Base-by-base conservation (phyloP, 345 rosid species). In the Firmiana major region DNA sequence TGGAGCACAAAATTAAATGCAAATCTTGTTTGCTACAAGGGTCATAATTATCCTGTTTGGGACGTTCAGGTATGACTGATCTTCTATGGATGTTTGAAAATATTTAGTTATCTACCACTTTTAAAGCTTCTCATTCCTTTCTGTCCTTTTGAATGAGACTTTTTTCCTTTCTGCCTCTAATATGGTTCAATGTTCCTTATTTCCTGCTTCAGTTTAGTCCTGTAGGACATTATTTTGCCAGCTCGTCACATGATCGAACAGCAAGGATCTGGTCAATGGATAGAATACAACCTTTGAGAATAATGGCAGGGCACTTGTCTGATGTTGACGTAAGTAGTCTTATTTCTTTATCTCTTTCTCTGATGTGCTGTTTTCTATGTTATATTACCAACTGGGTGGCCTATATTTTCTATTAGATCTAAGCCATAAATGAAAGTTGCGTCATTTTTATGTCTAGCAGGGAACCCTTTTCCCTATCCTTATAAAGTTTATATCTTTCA, bases 1-100 rank as follows among this genome's bases (percentile, higher is more conserved):
- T 97, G 99, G 99, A 97, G 96, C 86, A 90, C 97, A 78, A 86
- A 94, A 83, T 85, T 92, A 78, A 94, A 97, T 84, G 95, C 98
- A 65, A 97, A 92, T 88, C 97, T 92, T 63, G 99, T 97, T 60
- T 92, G 98, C 85, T 96, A 94, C 90, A 94, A 94, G 87, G 98
- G 99, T 81, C 99, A 96, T 74, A 96, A 96, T 81, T 96, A 92
- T 83, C 97, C 98, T 75, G 98, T 96, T n/a, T 94, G 98, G 97
- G 99, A 94, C 83, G 99, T 86, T 76, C 93, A 96, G 97, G 99
- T 94, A 85, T 73, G 54, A 58, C 63, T 74, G 36, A 80, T 60
- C 43, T 42, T 60, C 46, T 28, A 36, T 24, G 7, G 34, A 43
- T 53, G 42, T 71, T 67, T 83, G 69, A 60, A 38, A 75, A 9